Conservation (phyloP, 179 eudicot genomes). For the Beta macrorhiza region DNA sequence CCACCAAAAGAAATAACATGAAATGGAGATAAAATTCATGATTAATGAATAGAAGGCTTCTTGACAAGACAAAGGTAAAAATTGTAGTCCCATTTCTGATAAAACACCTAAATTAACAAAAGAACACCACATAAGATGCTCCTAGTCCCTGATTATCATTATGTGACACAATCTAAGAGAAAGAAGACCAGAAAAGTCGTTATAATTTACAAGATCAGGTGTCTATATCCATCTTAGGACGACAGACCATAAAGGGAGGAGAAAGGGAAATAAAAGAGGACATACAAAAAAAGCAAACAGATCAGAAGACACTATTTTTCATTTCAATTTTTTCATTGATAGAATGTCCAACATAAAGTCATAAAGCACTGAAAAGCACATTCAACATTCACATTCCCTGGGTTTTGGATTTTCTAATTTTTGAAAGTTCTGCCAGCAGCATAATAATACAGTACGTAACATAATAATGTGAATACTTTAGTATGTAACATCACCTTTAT, state of each 20-base stretch:
- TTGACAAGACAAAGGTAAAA: not conserved
- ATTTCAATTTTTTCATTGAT: not conserved
- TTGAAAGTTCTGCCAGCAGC: not conserved
- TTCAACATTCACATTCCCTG: not conserved
- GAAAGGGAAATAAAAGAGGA: not conserved
- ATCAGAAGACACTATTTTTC: not conserved
- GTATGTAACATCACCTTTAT: conserved; percentile 62
- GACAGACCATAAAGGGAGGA: not conserved
- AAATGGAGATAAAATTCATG: not conserved
- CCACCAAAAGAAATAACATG: conserved; percentile 19
- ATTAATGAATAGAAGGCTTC: not conserved
- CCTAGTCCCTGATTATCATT: not conserved
- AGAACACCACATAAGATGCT: not conserved
- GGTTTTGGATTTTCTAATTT: too few relatives aligned
- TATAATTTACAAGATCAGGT: not conserved
- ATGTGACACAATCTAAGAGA: not conserved
- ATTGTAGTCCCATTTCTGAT: conserved; percentile 1
- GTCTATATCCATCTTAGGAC: not conserved
- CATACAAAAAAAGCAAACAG: not conserved
- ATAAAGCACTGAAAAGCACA: not conserved
- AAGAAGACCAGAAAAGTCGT: not conserved
- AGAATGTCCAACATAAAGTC: not conserved
- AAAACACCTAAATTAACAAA: not conserved
- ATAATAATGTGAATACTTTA: conserved; percentile 6
- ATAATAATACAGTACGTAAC: not conserved